Evolutionary conservation across 495 filamentous ascomycete genomes (phyloP).

Genomic region (Friedmanniomyces simplex): DNA sequence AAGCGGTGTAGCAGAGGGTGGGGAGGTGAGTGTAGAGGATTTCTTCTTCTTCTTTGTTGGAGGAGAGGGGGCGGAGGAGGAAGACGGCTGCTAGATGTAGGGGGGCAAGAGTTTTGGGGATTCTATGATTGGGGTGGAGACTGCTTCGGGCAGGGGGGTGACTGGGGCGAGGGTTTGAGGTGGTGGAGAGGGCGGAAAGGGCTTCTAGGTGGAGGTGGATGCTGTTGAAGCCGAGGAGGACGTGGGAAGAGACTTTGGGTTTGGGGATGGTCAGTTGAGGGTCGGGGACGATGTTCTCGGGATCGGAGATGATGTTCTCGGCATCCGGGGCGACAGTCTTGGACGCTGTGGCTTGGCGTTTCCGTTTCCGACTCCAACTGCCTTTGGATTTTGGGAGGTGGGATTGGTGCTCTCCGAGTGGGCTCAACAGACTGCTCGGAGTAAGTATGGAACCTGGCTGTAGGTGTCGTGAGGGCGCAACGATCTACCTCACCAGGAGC

Average conservation of each 20-base stretch:
- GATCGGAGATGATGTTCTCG: too few relatives aligned
- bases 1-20: constrained; percentile 43
- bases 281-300: background rate
- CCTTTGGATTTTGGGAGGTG: constrained; percentile 1
- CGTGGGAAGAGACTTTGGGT: constrained; percentile 28
- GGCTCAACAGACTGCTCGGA: background rate
- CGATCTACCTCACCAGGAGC: constrained; percentile 38
- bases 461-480: constrained; percentile 37
- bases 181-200: background rate
- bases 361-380: background rate
- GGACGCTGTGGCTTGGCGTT: background rate
- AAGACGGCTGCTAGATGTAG: constrained; percentile 42
- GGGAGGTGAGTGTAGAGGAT: constrained; percentile 44
- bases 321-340: too few relatives aligned
- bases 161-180: constrained; percentile 9
- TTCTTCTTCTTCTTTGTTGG: too few relatives aligned
- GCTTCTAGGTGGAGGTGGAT: constrained; percentile 43
- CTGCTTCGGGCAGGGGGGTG: too few relatives aligned
- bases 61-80: constrained; percentile 42
- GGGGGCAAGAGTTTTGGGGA: too few relatives aligned
- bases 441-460: constrained; percentile 5
- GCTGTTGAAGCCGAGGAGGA: constrained; percentile 50
- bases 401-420: constrained; percentile 15
- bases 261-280: background rate
- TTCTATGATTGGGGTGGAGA: too few relatives aligned